phyloP scores from a whole-genome alignment of 1,139 yeast genomes.

The Saccharomyces hybrid region DNA sequence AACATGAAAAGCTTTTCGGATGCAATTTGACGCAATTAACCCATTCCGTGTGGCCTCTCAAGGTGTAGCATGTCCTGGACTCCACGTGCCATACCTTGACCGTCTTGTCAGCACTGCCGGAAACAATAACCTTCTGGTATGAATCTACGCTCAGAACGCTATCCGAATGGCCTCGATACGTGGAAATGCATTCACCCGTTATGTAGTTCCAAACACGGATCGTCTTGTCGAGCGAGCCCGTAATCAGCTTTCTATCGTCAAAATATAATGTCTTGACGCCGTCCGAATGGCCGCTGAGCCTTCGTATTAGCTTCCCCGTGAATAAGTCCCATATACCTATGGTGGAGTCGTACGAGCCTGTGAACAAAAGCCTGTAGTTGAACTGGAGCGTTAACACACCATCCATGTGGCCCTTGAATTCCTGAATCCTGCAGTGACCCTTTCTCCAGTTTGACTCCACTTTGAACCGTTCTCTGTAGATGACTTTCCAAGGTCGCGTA shows the following conservation, averaged over 20 bases:
- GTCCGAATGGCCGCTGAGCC: conserved; percentile 74
- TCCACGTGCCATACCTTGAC: conserved; percentile 96
- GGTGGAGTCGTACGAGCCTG: conserved; percentile 87
- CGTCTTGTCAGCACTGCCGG: conserved; percentile 88
- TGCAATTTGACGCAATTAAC: conserved; percentile 87
- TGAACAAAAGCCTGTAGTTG: conserved; percentile 67
- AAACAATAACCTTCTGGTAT: conserved; percentile 75
- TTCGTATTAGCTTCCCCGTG: conserved; percentile 68
- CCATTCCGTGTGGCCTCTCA: conserved; percentile 90
- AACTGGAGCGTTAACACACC: conserved; percentile 84
- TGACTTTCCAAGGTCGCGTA: conserved; percentile 72
- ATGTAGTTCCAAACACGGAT: conserved; percentile 94
- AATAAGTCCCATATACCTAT: conserved; percentile 85
- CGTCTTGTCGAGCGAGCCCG: conserved; percentile 87
- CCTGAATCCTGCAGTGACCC: conserved; percentile 58
- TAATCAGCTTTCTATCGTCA: conserved; percentile 80
- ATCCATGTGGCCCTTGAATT: conserved; percentile 77
- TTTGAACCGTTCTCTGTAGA: conserved; percentile 81
- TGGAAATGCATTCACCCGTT: conserved; percentile 88
- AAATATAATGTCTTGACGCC: conserved; percentile 81
- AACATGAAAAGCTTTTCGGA: conserved; percentile 66
- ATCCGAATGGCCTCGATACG: conserved; percentile 88
- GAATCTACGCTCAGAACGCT: conserved; percentile 67
- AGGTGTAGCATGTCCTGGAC: conserved; percentile 81
- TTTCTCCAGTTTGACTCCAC: conserved; percentile 94